Evolutionary conservation across 495 filamentous ascomycete species (phyloP), one percentile per base, ranked within the genome.

Genomic region (Darksidea phi): DNA sequence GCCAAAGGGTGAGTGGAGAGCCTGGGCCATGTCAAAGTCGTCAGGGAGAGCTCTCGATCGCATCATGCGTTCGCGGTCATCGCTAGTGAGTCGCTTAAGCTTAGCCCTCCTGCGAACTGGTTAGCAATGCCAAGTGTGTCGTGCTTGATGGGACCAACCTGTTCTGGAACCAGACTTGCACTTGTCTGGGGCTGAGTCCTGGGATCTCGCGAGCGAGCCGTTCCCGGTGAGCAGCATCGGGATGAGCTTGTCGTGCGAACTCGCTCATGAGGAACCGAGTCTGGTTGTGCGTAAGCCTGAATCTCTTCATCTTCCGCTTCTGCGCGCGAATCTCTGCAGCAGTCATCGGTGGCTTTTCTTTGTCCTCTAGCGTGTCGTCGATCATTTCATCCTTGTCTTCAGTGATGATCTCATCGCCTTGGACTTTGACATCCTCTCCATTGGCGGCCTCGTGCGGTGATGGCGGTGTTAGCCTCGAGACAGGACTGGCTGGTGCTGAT

Each of bases 121-220:
- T 77, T 67, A 78, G 69, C 48, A 60, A 48, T 36, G n/a, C 25
- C 6, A 8, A n/a, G 45, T 18, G 47, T 54, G 21, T 54, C 47
- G n/a, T 55, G 48, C 59, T 42, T 55, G 48, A 66, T 53, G 72
- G 10, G 10, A 10, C 81, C 64, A 80, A 96, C 93, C 93, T 85
- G 75, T 97, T 97, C 75, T 97, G 93, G 74, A 97, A 97, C 93
- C 93, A 97, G 59, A 97, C 93, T 77, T 97, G 93, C 8, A 97
- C 93, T 71, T 97, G 93, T 58, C 93, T 84, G 41, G 93, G 90
- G 59, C 89, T 96, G 45, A 97, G 77, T 10, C 93, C 93, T 43
- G 93, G 93, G 52, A 97, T 97, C 70, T 97, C 93, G 57, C 88
- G 80, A 32, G 93, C 93, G 51, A 97, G 77, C 32, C 91, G 80